A percentile compares a stretch with the other conserved stretches of the same genome.
Evolutionary conservation across 352 stramenopile species (phyloP).

Genomic region (Phytophthora pisi): DNA sequence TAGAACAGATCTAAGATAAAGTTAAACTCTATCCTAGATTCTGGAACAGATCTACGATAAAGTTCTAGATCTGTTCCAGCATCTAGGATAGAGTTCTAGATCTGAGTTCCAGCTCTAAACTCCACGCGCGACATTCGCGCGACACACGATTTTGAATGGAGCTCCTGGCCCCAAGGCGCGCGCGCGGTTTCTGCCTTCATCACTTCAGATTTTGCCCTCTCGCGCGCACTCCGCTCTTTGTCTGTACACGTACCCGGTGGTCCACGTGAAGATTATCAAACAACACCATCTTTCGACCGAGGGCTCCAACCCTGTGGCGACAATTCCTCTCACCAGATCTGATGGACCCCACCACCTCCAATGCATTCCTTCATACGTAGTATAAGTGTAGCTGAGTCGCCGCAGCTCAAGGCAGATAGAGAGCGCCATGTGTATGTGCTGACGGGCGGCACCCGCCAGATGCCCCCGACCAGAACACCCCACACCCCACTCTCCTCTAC

Average conservation of each 20-base stretch:
- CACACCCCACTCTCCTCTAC: conserved; percentile 4
- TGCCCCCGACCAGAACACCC: conserved; percentile 13
- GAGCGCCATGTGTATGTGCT: not conserved
- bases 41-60: too few relatives aligned
- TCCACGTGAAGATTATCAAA: conserved; percentile 41
- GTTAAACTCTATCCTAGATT: too few relatives aligned
- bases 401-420: not conserved
- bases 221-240: not conserved
- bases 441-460: conserved; percentile 12
- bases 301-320: conserved; percentile 47
- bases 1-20: too few relatives aligned
- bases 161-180: not conserved
- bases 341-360: conserved; percentile 32
- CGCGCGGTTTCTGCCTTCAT: not conserved
- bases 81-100: too few relatives aligned
- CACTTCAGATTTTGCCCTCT: not conserved
- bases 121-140: not conserved
- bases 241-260: conserved; percentile 1
- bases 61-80: too few relatives aligned
- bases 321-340: conserved; percentile 46
- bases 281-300: conserved; percentile 57
- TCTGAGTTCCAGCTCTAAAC: too few relatives aligned
- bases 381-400: not conserved
- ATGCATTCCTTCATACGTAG: not conserved
- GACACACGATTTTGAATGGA: not conserved